Evolutionary conservation across 2,329 filamentous ascomycete species (phyloP), one percentile per base, ranked within the genome.

Genomic region (Capronia epimyces): DNA sequence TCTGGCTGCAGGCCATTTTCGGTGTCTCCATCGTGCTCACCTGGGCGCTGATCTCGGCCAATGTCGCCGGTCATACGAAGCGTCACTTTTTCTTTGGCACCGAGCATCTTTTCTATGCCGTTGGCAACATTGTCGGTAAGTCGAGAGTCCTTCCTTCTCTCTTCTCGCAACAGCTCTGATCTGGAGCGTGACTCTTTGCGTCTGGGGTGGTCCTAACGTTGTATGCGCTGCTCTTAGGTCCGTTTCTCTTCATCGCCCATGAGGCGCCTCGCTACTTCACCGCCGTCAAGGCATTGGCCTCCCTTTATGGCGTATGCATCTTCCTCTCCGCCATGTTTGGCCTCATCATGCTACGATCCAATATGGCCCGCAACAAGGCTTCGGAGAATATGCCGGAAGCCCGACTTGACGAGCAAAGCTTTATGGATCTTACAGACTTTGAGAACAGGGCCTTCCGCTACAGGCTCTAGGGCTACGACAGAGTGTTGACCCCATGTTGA

Each of bases 1-100:
- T 73, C 5, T 78, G 75, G 75, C 60, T 78, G 9, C 72, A 76
- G 52, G 72, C 72, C 27, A 65, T 75, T 2, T 51, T 77, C 36
- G 75, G 75, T 3, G 72, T 73, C 0, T 71, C 75, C 0, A 69
- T 78, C 2, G 71, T 78, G 24, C 44, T 59, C 22, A 52, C 43
- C 15, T 53, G 62, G 27, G 52, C 60, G 1, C 27, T 66, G 0
- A 52, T 60, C 1, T 64, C 61, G 18, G 59, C 59, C 1, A 65
- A 65, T 25, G 61, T 61, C 3, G 63, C 60, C 2, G 66, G 66
- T 0, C 63, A 67, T 31, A 61, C 64, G 0, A 68, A 67, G 53
- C 67, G 66, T 6, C 6, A 6, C 32, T 6, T n/a, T 13, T 6
- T 36, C 32, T n/a, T 36, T n/a, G 27, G 27, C 27, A 31, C 27